A percentile compares a stretch with the other conserved stretches of the same genome.
Conservation (phyloP, 2,329 filamentous ascomycete genomes). For the Stachybotrys chartarum region DNA sequence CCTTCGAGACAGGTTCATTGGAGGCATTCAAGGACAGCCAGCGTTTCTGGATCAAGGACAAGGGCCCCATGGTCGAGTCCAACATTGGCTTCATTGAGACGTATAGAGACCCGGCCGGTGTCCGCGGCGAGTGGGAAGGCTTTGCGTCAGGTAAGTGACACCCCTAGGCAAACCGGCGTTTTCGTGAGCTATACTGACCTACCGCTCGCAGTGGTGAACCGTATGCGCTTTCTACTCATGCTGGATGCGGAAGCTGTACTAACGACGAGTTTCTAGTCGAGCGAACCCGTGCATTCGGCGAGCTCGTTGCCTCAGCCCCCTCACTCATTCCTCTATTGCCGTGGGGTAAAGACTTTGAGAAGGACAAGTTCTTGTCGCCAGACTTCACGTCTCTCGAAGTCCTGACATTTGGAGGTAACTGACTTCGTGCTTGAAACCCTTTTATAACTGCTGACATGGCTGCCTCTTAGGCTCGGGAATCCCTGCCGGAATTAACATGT, state of each 20-base stretch:
- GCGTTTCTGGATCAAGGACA: slow-evolving; percentile 75
- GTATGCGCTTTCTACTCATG: slow-evolving; percentile 13
- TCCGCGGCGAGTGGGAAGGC: slow-evolving; percentile 79
- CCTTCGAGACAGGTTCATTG: slow-evolving; percentile 67
- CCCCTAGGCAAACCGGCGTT: neutral
- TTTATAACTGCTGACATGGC: neutral
- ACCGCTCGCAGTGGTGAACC: slow-evolving; percentile 57
- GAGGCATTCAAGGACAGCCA: slow-evolving; percentile 76
- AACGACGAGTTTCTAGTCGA: slow-evolving; percentile 43
- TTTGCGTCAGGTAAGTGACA: slow-evolving; percentile 55
- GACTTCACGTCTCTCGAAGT: slow-evolving; percentile 96
- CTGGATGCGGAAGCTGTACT: neutral
- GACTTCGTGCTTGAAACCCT: neutral
- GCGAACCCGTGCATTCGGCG: slow-evolving; percentile 79
- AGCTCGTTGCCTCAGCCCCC: slow-evolving; percentile 75
- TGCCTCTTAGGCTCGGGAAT: slow-evolving; percentile 47
- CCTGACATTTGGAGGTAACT: slow-evolving; percentile 57
- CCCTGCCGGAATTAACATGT: slow-evolving; percentile 61
- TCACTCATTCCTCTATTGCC: slow-evolving; percentile 82
- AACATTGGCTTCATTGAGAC: slow-evolving; percentile 84
- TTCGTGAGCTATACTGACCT: neutral
- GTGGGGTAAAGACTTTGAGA: slow-evolving; percentile 85
- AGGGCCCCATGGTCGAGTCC: slow-evolving; percentile 70
- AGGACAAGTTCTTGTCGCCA: slow-evolving; percentile 89
- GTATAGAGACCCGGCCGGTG: slow-evolving; percentile 74